Base-by-base conservation (phyloP, 2,329 filamentous ascomycete species). In the Trichoderma sp. region DNA sequence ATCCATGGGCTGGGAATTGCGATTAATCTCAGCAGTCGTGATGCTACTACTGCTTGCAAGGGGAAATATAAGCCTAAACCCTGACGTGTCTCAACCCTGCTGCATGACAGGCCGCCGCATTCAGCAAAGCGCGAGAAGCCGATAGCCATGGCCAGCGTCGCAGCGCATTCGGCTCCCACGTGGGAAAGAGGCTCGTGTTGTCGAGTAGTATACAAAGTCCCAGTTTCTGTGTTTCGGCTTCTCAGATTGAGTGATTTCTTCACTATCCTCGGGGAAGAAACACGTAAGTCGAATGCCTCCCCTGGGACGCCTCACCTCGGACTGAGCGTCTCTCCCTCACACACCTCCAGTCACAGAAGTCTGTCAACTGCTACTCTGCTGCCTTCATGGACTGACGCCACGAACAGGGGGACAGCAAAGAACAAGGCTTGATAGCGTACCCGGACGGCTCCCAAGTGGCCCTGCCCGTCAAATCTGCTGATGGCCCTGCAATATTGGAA, bases 401-500 rank as follows among this genome's bases (percentile, higher is more conserved):
- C 18, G 6, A 39, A 26, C 46, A 49, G 46, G 46, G 46, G 60
- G 26, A 4, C 26, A 34, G 39, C 5, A 14, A 39, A 32, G 21
- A 52, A 28, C 46, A 43, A 26, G 32, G 26, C 34, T 54, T 26
- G 37, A 26, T 54, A 37, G 34, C 26, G 26, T 5, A 34, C 58
- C 46, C 52, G 63, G 28, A n/a, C 32, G 54, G 26, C 13, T 49
- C 58, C 56, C 52, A 28, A 54, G n/a, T 30, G 32, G 14, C 49
- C 30, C 26, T 46, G 54, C 16, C 28, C 21, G 26, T 66, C n/a
- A 18, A 56, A 59, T 66, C 64, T 66, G 64, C 54, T 66, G 64
- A 66, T 66, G 64, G 14, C 54, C 54, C 64, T 59, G 64, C 52
- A 64, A 64, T 66, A 51, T 66, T 66, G 64, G 52, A 59, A 14